Evolutionary conservation across 495 filamentous ascomycete genomes (phyloP), one percentile per base, ranked within the genome.

Genomic region (Podospora pseudocomata): DNA sequence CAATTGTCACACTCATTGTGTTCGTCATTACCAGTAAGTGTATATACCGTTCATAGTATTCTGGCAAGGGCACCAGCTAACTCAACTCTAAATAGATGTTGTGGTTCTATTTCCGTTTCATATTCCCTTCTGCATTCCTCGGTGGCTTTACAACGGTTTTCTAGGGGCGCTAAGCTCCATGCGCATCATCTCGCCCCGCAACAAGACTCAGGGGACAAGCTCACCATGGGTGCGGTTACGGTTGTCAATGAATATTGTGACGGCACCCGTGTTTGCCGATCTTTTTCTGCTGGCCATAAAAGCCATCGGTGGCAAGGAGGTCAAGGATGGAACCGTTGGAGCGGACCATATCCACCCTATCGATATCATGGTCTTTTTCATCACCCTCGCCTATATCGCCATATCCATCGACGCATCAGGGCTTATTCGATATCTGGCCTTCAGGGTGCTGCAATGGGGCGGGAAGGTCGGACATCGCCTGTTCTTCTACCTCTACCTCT

Each of bases 381-480:
- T 90, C 64, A 87, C 88, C 0, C 78, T 90, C n/a, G 87, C 88
- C 3, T 91, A 91, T 76, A 90, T 91, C 71, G 88, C 88, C 64
- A 91, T 91, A 66, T 91, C 88, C 3, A 88, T 91, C 73, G 88
- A 91, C 70, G 87, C 88, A 1, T 90, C 88, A 3, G 88, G 88
- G 20, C 77, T 90, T 7, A 89, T 91, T 70, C 73, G 87, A 57
- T 91, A 80, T 63, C 75, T 91, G 60, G 87, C 88, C 0, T 89
- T 89, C 80, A 88, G 85, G 67, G 88, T 91, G 1, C 82, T 90
- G n/a, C 83, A 87, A 71, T 84, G 81, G 73, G 87, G 83, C 34
- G 87, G 88, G n/a, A 79, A 81, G 27, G 81, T 81, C 27, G 88
- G 88, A 6, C 86, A 88, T 63, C 74, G 83, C 57, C 77, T 91